A percentile compares a stretch with the other conserved stretches of the same genome.
These are phyloP conservation scores for Penicillium olsonii DNA, from an alignment of 2,329 filamentous ascomycete genomes.

Conservation along the genomic window DNA sequence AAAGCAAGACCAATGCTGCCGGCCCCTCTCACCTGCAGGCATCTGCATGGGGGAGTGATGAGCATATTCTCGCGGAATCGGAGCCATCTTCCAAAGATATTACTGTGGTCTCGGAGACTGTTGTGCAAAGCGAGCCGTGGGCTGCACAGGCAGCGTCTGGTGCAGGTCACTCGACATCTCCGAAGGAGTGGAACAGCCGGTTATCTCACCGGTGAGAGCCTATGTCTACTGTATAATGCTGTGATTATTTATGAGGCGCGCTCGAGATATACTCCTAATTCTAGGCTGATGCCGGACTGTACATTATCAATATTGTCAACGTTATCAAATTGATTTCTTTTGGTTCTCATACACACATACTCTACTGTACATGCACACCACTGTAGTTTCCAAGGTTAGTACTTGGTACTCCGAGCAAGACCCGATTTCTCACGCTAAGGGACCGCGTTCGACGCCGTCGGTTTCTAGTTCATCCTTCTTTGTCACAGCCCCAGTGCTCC, in stretches of 20 bases:
- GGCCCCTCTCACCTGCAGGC: constrained; percentile 16
- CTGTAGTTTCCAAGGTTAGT: no score
- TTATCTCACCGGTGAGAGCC: background rate
- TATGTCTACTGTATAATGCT: background rate
- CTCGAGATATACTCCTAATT: background rate
- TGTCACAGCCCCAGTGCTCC: background rate
- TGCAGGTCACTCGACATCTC: constrained; percentile 6
- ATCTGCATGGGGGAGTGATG: constrained; percentile 33
- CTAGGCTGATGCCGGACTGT: background rate
- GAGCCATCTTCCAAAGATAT: constrained; percentile 20
- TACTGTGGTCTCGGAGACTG: constrained; percentile 29
- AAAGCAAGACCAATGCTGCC: constrained; percentile 10
- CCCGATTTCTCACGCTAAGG: no score
- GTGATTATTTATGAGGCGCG: background rate
- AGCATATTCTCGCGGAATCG: constrained; percentile 23
- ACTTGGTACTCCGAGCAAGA: no score
- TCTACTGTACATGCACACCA: no score
- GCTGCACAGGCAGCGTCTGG: background rate
- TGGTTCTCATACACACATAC: no score
- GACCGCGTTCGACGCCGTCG: no score
- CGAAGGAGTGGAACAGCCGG: constrained; percentile 13
- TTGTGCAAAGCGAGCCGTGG: constrained; percentile 27
- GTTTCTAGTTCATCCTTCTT: no score
- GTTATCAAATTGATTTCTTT: no score
- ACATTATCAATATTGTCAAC: no score